Evolutionary conservation across 768 basidiomycete species (phyloP), one percentile per base, ranked within the genome.

Genomic region (Mycena sanguinolenta): DNA sequence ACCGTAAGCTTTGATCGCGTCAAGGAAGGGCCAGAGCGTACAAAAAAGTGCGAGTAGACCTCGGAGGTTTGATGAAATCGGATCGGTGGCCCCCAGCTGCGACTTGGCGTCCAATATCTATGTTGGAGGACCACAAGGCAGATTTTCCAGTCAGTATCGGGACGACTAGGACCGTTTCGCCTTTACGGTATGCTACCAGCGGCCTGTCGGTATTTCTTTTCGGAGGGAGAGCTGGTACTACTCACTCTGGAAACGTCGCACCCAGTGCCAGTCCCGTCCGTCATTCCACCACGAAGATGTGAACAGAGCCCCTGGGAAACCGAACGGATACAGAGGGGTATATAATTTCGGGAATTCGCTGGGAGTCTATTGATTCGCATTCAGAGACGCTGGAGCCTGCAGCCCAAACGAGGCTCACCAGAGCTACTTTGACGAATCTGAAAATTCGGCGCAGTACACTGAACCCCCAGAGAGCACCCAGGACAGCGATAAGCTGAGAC

Each of bases 61-160:
- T 49, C 57, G 77, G 73, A 2, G 86, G 83, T 70, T 88, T 88
- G 53, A 81, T 62, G 57, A 84, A 87, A 57, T 73, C 80, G 1
- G 79, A 78, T 55, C 82, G 84, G 38, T 82, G 80, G 1, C 82
- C 82, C 6, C 85, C 85, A 1, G 73, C 76, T 10, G 78, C 75
- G n/a, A 87, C 80, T 75, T 87, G 87, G 9, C 85, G 81, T 14
- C 80, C 83, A 8, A 87, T 82, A 49, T 87, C 85, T 23, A 88
- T 67, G 66, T 86, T 87, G 19, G 83, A 79, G 3, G 85, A 85
- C 70, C 82, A 85, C 27, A 87, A 75, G 0, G 74, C 74, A 1
- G 85, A 77, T 7, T 67, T 63, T 0, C 86, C 86, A 0, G 73
- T 66, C 0, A 88, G 6, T n/a, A 77, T 57, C 4, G 79, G 75